phyloP scores from a whole-genome alignment of 495 filamentous ascomycete species.

The Talaromyces thailandensis region DNA sequence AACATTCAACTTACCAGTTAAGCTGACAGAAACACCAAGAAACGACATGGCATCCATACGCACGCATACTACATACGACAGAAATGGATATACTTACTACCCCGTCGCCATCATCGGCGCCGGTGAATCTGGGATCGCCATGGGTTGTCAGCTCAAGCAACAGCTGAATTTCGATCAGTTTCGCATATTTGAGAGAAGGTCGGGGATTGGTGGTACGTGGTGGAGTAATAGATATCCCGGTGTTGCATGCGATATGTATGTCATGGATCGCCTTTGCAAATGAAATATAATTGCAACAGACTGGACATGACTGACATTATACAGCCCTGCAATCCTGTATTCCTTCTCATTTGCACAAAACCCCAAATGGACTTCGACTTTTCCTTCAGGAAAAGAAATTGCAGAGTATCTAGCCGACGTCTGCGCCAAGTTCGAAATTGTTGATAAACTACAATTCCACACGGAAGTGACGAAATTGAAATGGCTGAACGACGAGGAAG shows the following conservation, averaged over 20 bases:
- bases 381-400: conserved; percentile 48
- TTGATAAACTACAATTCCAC: conserved; percentile 50
- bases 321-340: conserved; percentile 49
- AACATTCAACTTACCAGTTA: neutral
- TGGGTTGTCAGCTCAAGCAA: conserved; percentile 53
- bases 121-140: conserved; percentile 58
- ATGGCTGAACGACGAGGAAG: conserved; percentile 39
- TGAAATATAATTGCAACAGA: neutral
- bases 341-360: conserved; percentile 56
- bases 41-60: neutral
- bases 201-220: conserved; percentile 61
- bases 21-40: neutral
- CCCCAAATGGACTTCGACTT: conserved; percentile 44
- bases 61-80: conserved; percentile 35
- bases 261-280: conserved; percentile 7
- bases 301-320: neutral
- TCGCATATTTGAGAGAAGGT: conserved; percentile 53
- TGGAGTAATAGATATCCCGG: conserved; percentile 60
- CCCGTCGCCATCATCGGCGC: conserved; percentile 48
- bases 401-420: conserved; percentile 49
- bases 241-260: conserved; percentile 42
- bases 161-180: conserved; percentile 53
- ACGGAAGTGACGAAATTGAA: conserved; percentile 40
- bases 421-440: conserved; percentile 47
- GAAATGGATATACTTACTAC: conserved; percentile 46